phyloP scores from a whole-genome alignment of 257 asterid species.

The Jasminum sambac region DNA sequence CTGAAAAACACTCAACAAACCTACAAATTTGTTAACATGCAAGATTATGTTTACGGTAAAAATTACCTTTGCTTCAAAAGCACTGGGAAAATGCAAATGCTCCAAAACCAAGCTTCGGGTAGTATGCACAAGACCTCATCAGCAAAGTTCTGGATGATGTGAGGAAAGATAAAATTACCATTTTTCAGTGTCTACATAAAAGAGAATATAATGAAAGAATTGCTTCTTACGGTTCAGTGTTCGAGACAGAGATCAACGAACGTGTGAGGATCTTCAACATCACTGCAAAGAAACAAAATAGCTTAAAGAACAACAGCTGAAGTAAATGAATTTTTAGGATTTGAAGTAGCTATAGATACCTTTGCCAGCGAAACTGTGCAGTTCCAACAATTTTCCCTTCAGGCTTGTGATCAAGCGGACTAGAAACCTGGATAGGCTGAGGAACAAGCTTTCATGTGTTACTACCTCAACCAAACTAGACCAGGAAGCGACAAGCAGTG shows the following conservation, averaged over 20 bases:
- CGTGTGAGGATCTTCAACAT: constrained; percentile 79
- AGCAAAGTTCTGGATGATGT: constrained; percentile 51
- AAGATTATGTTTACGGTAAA: constrained; percentile 9
- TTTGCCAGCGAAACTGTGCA: constrained; percentile 95
- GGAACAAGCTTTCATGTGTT: constrained; percentile 38
- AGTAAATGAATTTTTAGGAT: not conserved
- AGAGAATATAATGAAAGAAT: constrained; percentile 18
- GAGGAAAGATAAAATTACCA: constrained; percentile 20
- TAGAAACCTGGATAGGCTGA: constrained; percentile 71
- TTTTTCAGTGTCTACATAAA: constrained; percentile 8
- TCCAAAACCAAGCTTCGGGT: constrained; percentile 73
- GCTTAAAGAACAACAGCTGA: not conserved
- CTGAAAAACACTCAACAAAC: constrained; percentile 13
- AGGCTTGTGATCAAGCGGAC: constrained; percentile 70
- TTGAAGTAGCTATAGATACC: constrained; percentile 42
- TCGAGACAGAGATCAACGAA: constrained; percentile 79
- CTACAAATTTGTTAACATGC: constrained; percentile 18
- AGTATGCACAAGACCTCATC: constrained; percentile 81
- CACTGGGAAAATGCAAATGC: constrained; percentile 80
- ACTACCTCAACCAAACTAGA: not conserved
- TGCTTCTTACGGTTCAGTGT: constrained; percentile 76
- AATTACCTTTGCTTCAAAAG: constrained; percentile 69
- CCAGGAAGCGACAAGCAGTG: too few relatives aligned
- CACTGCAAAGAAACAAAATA: constrained; percentile 45
- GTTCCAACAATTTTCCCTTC: constrained; percentile 70